Evolutionary conservation across 371 early-diverging fungal species (phyloP), one percentile per base, ranked within the genome.

Genomic region (Mortierella sp.): DNA sequence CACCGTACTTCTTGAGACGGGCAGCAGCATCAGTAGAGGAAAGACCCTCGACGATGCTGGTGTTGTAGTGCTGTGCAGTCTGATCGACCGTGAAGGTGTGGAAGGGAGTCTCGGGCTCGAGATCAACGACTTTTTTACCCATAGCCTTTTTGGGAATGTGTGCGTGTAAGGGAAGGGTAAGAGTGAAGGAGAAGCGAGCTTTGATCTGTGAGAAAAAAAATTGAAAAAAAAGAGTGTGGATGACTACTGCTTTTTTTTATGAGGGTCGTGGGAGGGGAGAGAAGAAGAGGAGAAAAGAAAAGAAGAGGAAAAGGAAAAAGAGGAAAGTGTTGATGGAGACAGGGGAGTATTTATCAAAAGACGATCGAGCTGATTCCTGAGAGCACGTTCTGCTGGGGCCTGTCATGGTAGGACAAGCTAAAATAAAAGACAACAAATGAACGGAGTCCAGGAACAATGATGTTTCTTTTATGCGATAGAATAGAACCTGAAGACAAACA

Each of bases 121-220:
- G 70, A 40, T 77, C 53, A 70, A 48, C 84, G 50, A 85, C 82
- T 63, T 88, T 50, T 37, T 71, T 80, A 34, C 58, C 58, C 58
- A 58, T 58, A 58, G 22, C 34, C 58, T 55, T 58, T 72, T 64
- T 67, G 16, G 68, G 66, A 41, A 45, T 71, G 48, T 39, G 9
- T 22, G 11, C 1, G 29, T 40, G 6, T 31, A 14, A 7, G 37
- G 31, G 16, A 2, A 26, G 13, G 14, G 52, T 53, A 26, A 24
- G 88, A 98, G 97, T 78, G 96, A 97, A 2, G 96, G 95, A 85
- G 96, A 96, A 9, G 8, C 8, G 19, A 1, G 34, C 7, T 34
- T 16, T 58, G 58, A 58, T 58, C 34, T 34, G 58, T 19, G 58
- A 58, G 58, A 58, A 58, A 58, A 58, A 58, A 58, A 58, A 58